Evolutionary conservation across 106 monocot genomes (phyloP).

Genomic region (Cymbidium sinense): DNA sequence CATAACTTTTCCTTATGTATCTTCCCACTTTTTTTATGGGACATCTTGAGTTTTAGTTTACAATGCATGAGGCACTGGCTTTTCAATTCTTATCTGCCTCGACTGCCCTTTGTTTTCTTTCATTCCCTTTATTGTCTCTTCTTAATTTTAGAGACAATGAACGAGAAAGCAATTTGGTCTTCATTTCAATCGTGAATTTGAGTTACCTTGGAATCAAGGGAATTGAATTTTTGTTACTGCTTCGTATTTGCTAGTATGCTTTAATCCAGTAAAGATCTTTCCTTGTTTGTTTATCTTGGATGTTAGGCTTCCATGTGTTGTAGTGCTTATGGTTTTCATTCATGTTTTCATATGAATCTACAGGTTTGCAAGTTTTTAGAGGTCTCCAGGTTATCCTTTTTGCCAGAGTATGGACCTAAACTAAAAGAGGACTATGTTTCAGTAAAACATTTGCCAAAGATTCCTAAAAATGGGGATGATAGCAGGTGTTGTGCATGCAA

Average conservation of each 20-base stretch:
- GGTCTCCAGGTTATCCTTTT: constrained; percentile 89
- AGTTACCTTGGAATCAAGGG: not conserved
- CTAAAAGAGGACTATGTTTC: constrained; percentile 91
- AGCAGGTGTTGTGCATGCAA: constrained; percentile 49
- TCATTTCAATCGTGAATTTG: not conserved
- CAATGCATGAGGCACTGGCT: no score
- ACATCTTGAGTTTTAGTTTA: no score
- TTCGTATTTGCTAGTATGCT: not conserved
- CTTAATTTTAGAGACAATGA: not conserved
- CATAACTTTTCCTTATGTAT: no score
- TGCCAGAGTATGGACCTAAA: constrained; percentile 93
- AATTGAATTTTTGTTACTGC: not conserved
- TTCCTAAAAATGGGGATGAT: constrained; percentile 40
- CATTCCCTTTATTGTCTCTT: not conserved
- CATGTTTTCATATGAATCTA: not conserved
- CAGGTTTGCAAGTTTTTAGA: constrained; percentile 99
- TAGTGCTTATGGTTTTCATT: not conserved
- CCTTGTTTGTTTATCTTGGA: constrained; percentile 4
- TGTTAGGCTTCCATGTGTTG: not conserved
- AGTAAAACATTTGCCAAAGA: constrained; percentile 74
- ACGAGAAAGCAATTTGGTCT: constrained; percentile 4
- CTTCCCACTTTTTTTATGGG: no score
- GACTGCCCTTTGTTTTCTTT: not conserved
- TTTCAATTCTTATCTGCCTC: no score
- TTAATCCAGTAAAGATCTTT: not conserved